Conservation (phyloP, 2,329 filamentous ascomycete species). For the Botrytis squamosa region DNA sequence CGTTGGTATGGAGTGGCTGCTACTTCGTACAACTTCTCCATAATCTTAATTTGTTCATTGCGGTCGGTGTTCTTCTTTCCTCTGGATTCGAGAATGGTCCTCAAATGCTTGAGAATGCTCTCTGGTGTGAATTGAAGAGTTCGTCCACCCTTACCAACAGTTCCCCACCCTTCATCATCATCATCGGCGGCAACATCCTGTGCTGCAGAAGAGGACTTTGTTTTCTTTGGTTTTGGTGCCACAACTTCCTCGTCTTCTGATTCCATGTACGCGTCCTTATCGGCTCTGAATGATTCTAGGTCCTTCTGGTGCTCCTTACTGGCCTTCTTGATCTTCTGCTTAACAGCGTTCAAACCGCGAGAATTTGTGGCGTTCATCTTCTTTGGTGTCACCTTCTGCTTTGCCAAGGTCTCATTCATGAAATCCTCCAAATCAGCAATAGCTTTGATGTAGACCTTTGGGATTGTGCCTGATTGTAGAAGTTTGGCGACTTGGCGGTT, state of each 20-base stretch:
- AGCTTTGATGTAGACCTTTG: conserved; percentile 89
- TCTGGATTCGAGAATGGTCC: conserved; percentile 88
- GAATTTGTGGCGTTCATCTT: conserved; percentile 98
- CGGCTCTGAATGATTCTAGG: conserved; percentile 80
- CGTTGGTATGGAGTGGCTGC: conserved; percentile 88
- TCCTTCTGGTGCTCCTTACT: conserved; percentile 91
- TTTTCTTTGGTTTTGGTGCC: conserved; percentile 53
- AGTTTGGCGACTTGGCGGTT: conserved; percentile 83
- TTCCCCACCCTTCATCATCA: conserved; percentile 85
- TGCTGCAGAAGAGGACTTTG: conserved; percentile 49
- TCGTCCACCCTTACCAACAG: conserved; percentile 85
- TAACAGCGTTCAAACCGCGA: conserved; percentile 91
- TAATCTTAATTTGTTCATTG: conserved; percentile 88
- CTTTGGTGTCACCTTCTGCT: conserved; percentile 94
- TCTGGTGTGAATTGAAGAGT: conserved; percentile 91
- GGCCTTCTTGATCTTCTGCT: conserved; percentile 98
- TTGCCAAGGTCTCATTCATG: conserved; percentile 89
- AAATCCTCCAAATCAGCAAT: conserved; percentile 91
- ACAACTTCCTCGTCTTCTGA: conserved; percentile 71
- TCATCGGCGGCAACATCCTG: conserved; percentile 52
- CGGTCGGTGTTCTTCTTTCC: conserved; percentile 99
- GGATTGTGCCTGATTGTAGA: conserved; percentile 71
- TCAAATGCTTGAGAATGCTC: conserved; percentile 96
- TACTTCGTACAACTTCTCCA: conserved; percentile 94
- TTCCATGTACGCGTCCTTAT: conserved; percentile 86